A percentile compares a stretch with the other conserved stretches of the same genome.
Evolutionary conservation across 208 protist genomes (phyloP).

Genomic region (Trypanosoma caninum): DNA sequence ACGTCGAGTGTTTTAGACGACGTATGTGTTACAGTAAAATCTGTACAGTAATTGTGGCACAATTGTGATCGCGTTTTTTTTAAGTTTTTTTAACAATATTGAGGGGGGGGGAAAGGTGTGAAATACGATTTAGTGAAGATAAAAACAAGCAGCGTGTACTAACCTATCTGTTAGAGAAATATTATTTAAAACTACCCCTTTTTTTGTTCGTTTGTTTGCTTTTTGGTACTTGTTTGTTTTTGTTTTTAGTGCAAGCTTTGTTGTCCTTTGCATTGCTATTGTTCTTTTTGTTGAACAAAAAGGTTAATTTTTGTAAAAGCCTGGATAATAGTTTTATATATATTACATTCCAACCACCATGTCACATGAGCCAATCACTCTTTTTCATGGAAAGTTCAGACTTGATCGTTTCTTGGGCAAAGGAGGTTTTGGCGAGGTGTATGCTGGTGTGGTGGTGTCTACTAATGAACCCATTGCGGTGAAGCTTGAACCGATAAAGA

Average conservation of each 20-base stretch:
- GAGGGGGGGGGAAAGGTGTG: too few relatives aligned
- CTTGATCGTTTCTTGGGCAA: constrained; percentile 87
- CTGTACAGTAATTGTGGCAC: neutral
- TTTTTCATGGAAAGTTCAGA: constrained; percentile 73
- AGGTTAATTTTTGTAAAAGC: neutral
- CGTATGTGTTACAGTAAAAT: neutral
- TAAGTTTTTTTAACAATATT: too few relatives aligned
- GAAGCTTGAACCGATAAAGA: constrained; percentile 51
- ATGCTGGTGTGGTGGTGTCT: constrained; percentile 63
- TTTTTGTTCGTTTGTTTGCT: too few relatives aligned
- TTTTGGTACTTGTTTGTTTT: neutral
- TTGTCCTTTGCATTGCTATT: constrained; percentile 14
- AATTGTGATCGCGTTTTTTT: neutral
- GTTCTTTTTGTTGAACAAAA: constrained; percentile 6
- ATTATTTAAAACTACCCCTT: too few relatives aligned
- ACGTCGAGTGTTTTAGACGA: constrained; percentile 12
- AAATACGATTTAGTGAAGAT: too few relatives aligned
- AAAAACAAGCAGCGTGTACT: too few relatives aligned
- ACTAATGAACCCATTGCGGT: constrained; percentile 58
- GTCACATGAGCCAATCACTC: neutral
- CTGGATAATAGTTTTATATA: neutral
- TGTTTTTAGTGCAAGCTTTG: neutral
- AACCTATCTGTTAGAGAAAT: too few relatives aligned
- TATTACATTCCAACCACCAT: neutral
- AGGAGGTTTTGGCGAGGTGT: constrained; percentile 98